Conservation (phyloP, 331 rosid genomes). For the Prunus yedoensis region DNA sequence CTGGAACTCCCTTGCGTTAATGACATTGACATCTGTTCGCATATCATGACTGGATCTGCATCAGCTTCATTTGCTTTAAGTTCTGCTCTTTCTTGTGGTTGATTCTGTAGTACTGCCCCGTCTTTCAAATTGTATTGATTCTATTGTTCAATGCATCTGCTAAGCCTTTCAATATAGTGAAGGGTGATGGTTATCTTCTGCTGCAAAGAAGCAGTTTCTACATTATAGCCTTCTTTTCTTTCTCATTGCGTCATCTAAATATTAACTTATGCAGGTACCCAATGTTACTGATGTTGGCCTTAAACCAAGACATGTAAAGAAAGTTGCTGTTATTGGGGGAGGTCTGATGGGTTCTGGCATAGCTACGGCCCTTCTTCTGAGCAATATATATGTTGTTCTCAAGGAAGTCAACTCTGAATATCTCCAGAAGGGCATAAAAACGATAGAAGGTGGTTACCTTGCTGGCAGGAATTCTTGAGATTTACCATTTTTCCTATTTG, state of each 20-base stretch:
- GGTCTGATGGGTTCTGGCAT: slow-evolving; percentile 99
- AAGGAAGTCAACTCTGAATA: slow-evolving; percentile 87
- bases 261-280: no score
- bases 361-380: slow-evolving; percentile 76
- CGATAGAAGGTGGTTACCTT: slow-evolving; percentile 65
- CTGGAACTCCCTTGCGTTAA: not conserved
- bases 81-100: not conserved
- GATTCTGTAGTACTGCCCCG: not conserved
- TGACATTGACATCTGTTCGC: not conserved
- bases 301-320: no score
- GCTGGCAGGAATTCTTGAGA: not conserved
- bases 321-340: slow-evolving; percentile 93
- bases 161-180: no score
- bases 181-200: not conserved
- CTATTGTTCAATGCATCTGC: not conserved
- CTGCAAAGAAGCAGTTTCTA: not conserved
- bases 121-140: not conserved
- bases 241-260: no score
- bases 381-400: slow-evolving; percentile 77
- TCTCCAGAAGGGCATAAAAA: slow-evolving; percentile 69
- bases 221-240: not conserved
- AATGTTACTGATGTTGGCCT: no score
- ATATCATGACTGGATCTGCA: slow-evolving; percentile 1
- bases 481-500: not conserved
- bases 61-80: not conserved